These are phyloP conservation scores for Lumnitzera racemosa DNA, from an alignment of 345 rosid species.

Conservation along the genomic window DNA sequence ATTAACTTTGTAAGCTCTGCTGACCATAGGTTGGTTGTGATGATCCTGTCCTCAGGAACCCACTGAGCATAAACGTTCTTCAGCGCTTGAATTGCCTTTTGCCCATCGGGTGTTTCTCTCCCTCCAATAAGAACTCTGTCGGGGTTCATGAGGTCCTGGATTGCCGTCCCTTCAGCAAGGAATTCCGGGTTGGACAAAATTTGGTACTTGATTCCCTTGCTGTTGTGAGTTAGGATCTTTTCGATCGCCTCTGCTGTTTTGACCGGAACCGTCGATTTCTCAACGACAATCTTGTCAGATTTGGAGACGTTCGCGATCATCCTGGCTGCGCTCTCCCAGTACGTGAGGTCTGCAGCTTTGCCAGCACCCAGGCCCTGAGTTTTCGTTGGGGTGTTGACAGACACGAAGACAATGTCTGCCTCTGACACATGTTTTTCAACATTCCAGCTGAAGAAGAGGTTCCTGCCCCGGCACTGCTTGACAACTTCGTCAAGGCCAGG, in stretches of 20 bases:
- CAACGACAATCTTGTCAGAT: conserved; percentile 75
- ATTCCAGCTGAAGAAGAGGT: conserved; percentile 67
- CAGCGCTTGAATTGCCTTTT: conserved; percentile 51
- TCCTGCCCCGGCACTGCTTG: conserved; percentile 58
- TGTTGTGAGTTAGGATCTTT: conserved; percentile 63
- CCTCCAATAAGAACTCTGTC: conserved; percentile 87
- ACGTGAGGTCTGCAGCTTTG: conserved; percentile 76
- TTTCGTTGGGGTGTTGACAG: conserved; percentile 81
- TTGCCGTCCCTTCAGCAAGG: conserved; percentile 85
- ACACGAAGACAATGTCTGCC: conserved; percentile 76
- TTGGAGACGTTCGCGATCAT: conserved; percentile 81
- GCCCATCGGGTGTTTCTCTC: conserved; percentile 63
- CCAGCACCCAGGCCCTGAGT: conserved; percentile 84
- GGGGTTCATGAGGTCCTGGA: conserved; percentile 56
- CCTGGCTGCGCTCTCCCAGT: conserved; percentile 89
- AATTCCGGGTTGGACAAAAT: conserved; percentile 86
- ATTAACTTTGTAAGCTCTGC: conserved; percentile 92
- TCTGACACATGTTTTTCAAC: conserved; percentile 65
- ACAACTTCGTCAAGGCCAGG: conserved; percentile 69
- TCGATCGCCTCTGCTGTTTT: conserved; percentile 88
- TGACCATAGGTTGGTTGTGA: conserved; percentile 78
- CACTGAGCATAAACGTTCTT: conserved; percentile 77
- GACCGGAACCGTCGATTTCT: conserved; percentile 85
- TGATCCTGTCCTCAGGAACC: conserved; percentile 64
- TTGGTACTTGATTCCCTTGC: conserved; percentile 76